These are phyloP conservation scores for Aspergillus caelatus DNA, from an alignment of 2,329 filamentous ascomycete species.

Conservation along the genomic window DNA sequence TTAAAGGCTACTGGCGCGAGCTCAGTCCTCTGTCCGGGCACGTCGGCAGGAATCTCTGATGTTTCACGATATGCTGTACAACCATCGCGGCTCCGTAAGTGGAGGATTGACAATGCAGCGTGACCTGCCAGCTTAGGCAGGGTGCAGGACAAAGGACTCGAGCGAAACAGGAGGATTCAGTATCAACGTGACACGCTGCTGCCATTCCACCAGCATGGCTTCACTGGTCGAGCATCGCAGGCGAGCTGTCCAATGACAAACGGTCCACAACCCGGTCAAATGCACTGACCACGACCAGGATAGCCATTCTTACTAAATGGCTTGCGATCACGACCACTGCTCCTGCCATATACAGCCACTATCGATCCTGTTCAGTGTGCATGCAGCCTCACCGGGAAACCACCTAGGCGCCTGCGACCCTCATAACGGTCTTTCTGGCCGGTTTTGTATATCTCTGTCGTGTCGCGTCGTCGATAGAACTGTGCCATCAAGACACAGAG, in stretches of 20 bases:
- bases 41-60: background rate
- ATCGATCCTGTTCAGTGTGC: conserved; percentile 1
- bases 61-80: conserved; percentile 3
- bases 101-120: conserved; percentile 5
- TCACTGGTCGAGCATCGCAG: background rate
- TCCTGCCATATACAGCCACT: conserved; percentile 3
- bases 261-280: background rate
- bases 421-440: background rate
- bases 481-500: background rate
- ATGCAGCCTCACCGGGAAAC: background rate
- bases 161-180: background rate
- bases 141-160: background rate
- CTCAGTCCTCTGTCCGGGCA: background rate
- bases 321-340: background rate
- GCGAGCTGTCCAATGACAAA: background rate
- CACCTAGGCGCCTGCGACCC: background rate
- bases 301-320: background rate
- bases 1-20: background rate
- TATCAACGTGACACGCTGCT: background rate
- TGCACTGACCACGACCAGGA: background rate
- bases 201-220: background rate
- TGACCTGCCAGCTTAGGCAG: conserved; percentile 4
- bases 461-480: background rate
- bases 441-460: background rate
- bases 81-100: conserved; percentile 4